Conservation (phyloP, 2,329 filamentous ascomycete species). For the Orbilia brochopaga region DNA sequence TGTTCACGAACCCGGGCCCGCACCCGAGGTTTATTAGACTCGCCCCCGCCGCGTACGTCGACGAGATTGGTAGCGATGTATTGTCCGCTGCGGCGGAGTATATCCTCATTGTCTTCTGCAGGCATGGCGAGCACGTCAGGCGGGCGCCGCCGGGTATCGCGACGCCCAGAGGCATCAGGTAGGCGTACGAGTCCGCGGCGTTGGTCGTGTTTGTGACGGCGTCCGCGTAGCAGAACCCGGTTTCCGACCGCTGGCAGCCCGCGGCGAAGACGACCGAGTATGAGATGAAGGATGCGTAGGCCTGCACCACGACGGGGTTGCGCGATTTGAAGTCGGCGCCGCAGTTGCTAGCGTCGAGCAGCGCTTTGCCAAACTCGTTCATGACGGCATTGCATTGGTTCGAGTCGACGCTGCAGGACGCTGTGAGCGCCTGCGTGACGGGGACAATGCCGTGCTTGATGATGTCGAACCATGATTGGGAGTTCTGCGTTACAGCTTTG, state of each 20-base stretch:
- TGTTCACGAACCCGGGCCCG: slow-evolving; percentile 64
- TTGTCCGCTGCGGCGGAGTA: slow-evolving; percentile 74
- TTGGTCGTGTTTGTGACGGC: slow-evolving; percentile 78
- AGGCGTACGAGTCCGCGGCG: slow-evolving; percentile 77
- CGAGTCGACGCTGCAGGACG: slow-evolving; percentile 73
- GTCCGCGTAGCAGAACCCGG: slow-evolving; percentile 70
- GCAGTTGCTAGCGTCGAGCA: slow-evolving; percentile 71
- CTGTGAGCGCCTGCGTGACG: slow-evolving; percentile 79
- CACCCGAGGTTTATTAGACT: slow-evolving; percentile 72
- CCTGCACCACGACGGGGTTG: slow-evolving; percentile 74
- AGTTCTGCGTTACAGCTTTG: slow-evolving; percentile 66
- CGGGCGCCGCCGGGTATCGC: slow-evolving; percentile 69
- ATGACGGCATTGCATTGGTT: slow-evolving; percentile 71
- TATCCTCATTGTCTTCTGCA: slow-evolving; percentile 79
- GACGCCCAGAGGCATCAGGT: slow-evolving; percentile 81
- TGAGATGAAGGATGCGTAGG: slow-evolving; percentile 75
- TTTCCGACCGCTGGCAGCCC: slow-evolving; percentile 73
- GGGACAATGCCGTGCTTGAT: slow-evolving; percentile 72
- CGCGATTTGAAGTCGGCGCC: slow-evolving; percentile 70
- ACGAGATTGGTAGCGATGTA: slow-evolving; percentile 69
- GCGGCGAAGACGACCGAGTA: slow-evolving; percentile 81
- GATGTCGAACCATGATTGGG: slow-evolving; percentile 77
- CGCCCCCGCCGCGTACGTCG: slow-evolving; percentile 75
- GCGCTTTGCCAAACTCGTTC: slow-evolving; percentile 67
- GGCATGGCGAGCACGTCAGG: slow-evolving; percentile 78